Evolutionary conservation across 805 yeast species (phyloP).

Genomic region (Maudiozyma serrabonitensis): DNA sequence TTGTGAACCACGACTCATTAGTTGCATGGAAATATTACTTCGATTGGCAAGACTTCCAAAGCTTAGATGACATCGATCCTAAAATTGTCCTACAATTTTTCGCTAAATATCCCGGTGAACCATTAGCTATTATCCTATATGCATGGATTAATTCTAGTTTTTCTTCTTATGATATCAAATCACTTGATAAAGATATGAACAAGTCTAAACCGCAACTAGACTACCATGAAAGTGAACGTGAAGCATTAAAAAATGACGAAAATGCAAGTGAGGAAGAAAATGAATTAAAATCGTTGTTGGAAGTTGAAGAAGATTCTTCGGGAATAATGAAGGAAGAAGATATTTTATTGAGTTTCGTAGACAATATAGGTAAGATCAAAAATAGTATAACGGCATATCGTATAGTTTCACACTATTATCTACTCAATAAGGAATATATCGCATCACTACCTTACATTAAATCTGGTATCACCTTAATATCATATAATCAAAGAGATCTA

Average conservation of each 20-base stretch:
- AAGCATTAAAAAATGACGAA: conserved; percentile 5
- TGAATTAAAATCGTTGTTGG: conserved; percentile 19
- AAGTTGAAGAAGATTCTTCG: conserved; percentile 15
- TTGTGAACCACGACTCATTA: conserved; percentile 50
- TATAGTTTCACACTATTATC: conserved; percentile 49
- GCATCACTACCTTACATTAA: conserved; percentile 52
- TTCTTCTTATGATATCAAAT: conserved; percentile 44
- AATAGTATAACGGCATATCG: conserved; percentile 53
- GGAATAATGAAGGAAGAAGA: conserved; percentile 33
- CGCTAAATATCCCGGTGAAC: conserved; percentile 46
- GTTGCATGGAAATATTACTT: conserved; percentile 66
- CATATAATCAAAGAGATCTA: conserved; percentile 36
- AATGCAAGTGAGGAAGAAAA: conserved; percentile 19
- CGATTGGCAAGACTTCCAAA: conserved; percentile 58
- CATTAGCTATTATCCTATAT: conserved; percentile 51
- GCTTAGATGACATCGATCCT: conserved; percentile 41
- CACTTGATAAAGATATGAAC: conserved; percentile 11
- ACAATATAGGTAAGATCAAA: conserved; percentile 39
- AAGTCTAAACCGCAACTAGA: not conserved
- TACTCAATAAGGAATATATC: conserved; percentile 53
- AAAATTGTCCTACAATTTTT: conserved; percentile 42
- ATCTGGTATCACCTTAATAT: conserved; percentile 47
- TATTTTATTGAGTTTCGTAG: conserved; percentile 39
- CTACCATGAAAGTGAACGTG: not conserved
- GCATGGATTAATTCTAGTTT: conserved; percentile 59